Base-by-base conservation (phyloP, 768 basidiomycete genomes). In the Lyophyllum semitale region DNA sequence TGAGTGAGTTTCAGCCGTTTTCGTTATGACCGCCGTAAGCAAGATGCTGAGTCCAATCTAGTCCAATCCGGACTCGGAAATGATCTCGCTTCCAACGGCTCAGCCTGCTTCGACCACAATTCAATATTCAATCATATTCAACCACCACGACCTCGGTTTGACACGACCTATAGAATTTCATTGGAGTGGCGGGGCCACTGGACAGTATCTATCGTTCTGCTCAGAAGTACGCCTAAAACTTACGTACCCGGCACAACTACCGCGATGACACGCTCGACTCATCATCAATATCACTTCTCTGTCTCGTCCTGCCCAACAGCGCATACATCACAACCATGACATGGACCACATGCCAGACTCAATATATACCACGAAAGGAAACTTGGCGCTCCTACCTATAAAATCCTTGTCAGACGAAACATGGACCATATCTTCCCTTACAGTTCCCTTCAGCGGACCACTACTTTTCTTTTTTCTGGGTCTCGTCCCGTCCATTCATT, bases 401-500 rank as follows among this genome's bases (percentile, higher is more conserved):
- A 50, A 40, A 27, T 18, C 18, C 45, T n/a, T 18, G 23, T 29
- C 3, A 23, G n/a, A 26, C 20, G 15, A 25, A 9, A 17, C 40
- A 23, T 35, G 15, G 25, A 41, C n/a, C 40, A 29, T 5, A 22
- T 42, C 25, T 27, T 50, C 41, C 23, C 40, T 25, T 48, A 4
- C 38, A 23, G 23, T 32, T 55, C 54, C 47, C 54, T 50, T 55
- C 41, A 55, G 54, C 18, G 54, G 54, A 55, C 54, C 11, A 50
- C 48, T 55, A n/a, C 29, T 18, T 50, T 15, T 27, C 49, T 26
- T 41, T 25, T 53, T 29, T 27, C 49, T 58, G 23, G 50, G 46
- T 42, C 41, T 48, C 42, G 35, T 48, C 53, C 55, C 33, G 22
- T 48, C 47, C 51, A 48, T 58, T 61, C 45, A 32, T 54, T 49